Base-by-base conservation (phyloP, 1,284 basidiomycete genomes). In the Ustilago hordei region DNA sequence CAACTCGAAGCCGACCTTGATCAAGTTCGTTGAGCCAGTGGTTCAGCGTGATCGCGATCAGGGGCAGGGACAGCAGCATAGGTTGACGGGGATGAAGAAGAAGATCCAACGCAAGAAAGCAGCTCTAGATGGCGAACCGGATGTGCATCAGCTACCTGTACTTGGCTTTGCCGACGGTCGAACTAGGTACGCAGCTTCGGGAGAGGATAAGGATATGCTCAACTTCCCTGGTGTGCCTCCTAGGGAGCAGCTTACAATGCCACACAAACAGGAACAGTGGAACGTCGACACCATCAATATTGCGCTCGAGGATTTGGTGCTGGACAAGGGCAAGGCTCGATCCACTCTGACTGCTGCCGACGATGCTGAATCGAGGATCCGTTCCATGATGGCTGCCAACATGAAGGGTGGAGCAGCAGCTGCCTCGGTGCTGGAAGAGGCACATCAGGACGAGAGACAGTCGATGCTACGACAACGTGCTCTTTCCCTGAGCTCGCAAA, bases 21-120 rank as follows among this genome's bases (percentile, higher is more conserved):
- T 75, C 54, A 75, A 71, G 55, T 75, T 75, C 38, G 73, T 75
- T 39, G 73, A 75, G 56, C 73, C 73, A 12, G 73, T 75, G 9
- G 64, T 75, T 34, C 64, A 60, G 34, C 68, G 73, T 31, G 64
- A 70, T 31, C 58, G 48, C 32, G 15, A 38, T 8, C 34, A 47
- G 23, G 6, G 61, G 70, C 39, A 28, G 3, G 43, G 19, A 19
- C 43, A 45, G 36, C 55, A 65, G 12, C 35, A 36, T 28, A 61
- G 74, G 1, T 38, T 76, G 58, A 71, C 74, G 45, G 74, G 68
- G 8, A 76, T 71, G 74, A 76, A 76, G 56, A 70, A 66, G 60
- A 76, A 58, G 64, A 60, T 67, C 55, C 74, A 68, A 35, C 54
- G 59, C 17, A 67, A 60, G n/a, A 59, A 61, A 45, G 39, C 47